Evolutionary conservation across 257 asterid species (phyloP), one percentile per base, ranked within the genome.

Genomic region (Sherardia arvensis): DNA sequence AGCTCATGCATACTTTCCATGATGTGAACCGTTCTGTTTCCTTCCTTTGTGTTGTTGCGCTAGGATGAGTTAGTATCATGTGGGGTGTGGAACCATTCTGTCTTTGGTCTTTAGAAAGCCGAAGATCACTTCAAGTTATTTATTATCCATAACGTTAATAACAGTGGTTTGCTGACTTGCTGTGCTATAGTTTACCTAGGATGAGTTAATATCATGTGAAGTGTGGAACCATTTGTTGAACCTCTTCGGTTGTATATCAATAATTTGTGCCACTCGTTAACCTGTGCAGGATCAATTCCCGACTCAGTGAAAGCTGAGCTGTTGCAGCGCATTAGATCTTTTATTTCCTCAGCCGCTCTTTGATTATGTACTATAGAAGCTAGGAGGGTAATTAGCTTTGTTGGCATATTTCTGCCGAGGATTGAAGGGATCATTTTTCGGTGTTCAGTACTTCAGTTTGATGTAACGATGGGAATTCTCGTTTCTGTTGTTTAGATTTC

Each of bases 301-400:
- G 92, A 84, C 74, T 64, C 83, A 2, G 87, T 88, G 59, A 88
- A 85, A 75, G 81, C 91, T 17, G 96, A 85, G 77, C 76, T 88
- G 71, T 69, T 84, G 76, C 94, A 84, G 68, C 81, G 82, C 40
- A 88, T 85, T 36, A 86, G 77, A 27, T 66, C 86, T 3, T 78
- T 88, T 74, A 81, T 88, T 27, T 71, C 80, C 49, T 80, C 90
- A 12, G 69, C 82, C 56, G 66, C 79, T 61, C 77, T 79, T 68
- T 83, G 84, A 83, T 64, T 61, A 5, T 11, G 15, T 0, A 7
- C 59, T n/a, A 8, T 1, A n/a, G 62, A 57, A 30, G 53, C 57
- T 22, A 26, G 38, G 51, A 27, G 11, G 64, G 59, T 23, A 53
- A 54, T 25, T 27, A 30, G 21, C 5, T 62, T 57, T 25, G 23